Evolutionary conservation across 108 stramenopile genomes (phyloP), one percentile per base, ranked within the genome.

Genomic region (Thalassiosira profunda): DNA sequence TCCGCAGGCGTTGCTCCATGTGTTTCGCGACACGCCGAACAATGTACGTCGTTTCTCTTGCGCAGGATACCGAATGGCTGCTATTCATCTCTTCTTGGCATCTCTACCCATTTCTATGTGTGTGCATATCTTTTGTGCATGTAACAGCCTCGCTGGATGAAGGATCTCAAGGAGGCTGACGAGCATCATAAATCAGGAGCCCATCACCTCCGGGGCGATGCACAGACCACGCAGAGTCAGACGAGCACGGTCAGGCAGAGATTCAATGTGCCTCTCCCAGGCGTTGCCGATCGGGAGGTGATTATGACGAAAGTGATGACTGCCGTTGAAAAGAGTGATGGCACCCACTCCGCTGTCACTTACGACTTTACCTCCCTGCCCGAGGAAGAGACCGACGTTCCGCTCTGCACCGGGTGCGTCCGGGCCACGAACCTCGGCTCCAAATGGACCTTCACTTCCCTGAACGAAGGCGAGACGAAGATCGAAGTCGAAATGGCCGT

Each of bases 291-390:
- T 48, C 28, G 67, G 23, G 67, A 69, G 24, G 47, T 33, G 26
- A 7, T 59, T 1, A 69, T 69, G 67, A n/a, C n/a, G n/a, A n/a
- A n/a, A n/a, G n/a, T n/a, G n/a, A 69, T 59, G 67, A 69, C 56
- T 8, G 56, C 56, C 21, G 34, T 59, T 26, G 58, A 69, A 36
- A 46, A 58, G 5, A n/a, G 36, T 23, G 46, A 59, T 57, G 67
- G 67, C 20, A 46, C 58, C 5, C 56, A 58, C 46, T 69, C 67
- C 58, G 34, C 21, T 3, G 67, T 59, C 15, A 59, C 67, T 14
- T 66, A 66, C 28, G 58, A 59, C 11, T 69, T 69, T 46, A 43
- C 40, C 33, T 47, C 67, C 33, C 33, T 59, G 24, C 26, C 41
- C 36, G 45, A 46, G 8, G 43, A 9, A 8, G 9, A 24, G 10